Percentiles rank a stretch among this genome's conserved stretches.
Conservation (phyloP, 352 stramenopile species). For the Globisporangium sylvaticum region DNA sequence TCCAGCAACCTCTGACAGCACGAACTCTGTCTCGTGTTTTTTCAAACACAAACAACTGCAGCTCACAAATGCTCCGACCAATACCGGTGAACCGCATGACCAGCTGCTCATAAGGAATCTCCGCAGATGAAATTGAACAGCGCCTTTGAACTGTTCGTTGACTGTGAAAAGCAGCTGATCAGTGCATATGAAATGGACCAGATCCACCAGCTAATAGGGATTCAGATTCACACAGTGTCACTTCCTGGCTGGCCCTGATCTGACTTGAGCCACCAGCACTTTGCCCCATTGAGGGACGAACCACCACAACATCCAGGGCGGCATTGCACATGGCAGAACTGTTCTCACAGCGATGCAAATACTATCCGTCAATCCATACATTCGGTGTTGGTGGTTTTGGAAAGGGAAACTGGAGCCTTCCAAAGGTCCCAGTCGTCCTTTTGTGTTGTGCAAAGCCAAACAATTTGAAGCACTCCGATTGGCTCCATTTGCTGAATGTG, state of each 20-base stretch:
- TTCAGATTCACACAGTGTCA: not conserved
- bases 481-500: not conserved
- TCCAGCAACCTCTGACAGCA: no score
- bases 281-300: not conserved
- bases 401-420: no score
- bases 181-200: no score
- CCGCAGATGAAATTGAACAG: no score
- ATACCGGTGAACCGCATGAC: not conserved
- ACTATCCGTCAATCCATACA: no score
- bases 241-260: not conserved
- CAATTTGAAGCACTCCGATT: not conserved
- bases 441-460: no score
- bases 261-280: not conserved
- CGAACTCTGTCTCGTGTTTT: no score
- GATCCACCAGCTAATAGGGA: not conserved
- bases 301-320: not conserved
- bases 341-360: no score
- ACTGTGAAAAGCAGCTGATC: no score
- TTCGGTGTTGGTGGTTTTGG: no score
- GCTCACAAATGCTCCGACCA: not conserved
- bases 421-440: no score
- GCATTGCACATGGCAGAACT: not conserved
- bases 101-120: not conserved
- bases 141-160: no score
- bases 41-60: not conserved